Evolutionary conservation across 2,329 filamentous ascomycete genomes (phyloP), one percentile per base, ranked within the genome.

Genomic region (Eurotiales sp.): DNA sequence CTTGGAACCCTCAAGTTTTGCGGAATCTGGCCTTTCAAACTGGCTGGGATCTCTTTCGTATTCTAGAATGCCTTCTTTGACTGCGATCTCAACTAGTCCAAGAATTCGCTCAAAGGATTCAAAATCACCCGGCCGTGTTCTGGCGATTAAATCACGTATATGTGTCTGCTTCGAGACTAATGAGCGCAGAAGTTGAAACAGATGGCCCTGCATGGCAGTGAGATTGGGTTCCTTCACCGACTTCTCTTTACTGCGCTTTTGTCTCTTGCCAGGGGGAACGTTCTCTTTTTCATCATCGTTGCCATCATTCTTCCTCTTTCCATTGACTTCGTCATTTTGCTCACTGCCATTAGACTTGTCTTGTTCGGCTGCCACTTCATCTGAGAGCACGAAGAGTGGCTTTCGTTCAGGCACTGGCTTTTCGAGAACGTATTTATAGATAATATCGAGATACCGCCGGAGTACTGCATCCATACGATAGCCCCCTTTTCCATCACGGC

Each of bases 391-490:
- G 65, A 90, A 96, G 0, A 96, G 77, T 1, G 87, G 87, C 54
- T 80, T 77, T 45, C 92, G 77, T 34, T 70, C 61, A 0, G 91
- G 91, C 4, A 59, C 58, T 1, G 85, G 83, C 4, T 83, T 68
- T 29, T 83, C 83, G 0, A 93, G 74, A 1, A 87, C 88, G 62
- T 95, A 81, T 66, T 80, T 80, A 69, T 96, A 85, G 44, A 97
- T 80, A 53, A 99, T 95, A 63, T 96, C 87, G 69, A 97, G 77
- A 66, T 99, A 99, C 29, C 92, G 81, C 54, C 93, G 77, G 61
- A 93, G 81, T 1, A 96, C 83, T 2, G 88, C 90, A 67, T 99
- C 93, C 56, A 96, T 83, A 52, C 93, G 80, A 71, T 88, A 97
- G 1, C 93, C 95, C 4, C 90, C 88, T 54, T 82, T 85, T 1